Percentiles rank a stretch among this genome's conserved stretches.
These are phyloP conservation scores for Termitomyces sp. DNA, from an alignment of 768 basidiomycete species.

Conservation along the genomic window DNA sequence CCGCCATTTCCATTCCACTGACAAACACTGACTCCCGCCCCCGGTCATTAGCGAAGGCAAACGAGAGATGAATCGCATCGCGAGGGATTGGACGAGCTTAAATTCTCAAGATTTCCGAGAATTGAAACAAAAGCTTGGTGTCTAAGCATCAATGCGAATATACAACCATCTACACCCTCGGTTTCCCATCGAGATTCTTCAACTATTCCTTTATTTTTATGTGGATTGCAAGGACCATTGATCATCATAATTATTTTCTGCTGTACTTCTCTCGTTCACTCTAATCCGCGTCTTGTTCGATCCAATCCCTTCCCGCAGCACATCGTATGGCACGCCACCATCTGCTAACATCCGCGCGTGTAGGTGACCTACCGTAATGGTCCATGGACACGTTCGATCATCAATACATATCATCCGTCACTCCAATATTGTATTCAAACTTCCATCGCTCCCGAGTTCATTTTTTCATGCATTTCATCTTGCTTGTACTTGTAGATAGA, in stretches of 20 bases:
- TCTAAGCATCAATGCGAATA: constrained; percentile 28
- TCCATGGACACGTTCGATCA: constrained; percentile 6
- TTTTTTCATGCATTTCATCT: not conserved
- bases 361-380: constrained; percentile 2
- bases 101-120: constrained; percentile 47
- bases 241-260: constrained; percentile 2
- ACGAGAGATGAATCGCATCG: constrained; percentile 48
- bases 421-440: not conserved
- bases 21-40: constrained; percentile 5
- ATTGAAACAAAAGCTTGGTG: constrained; percentile 52
- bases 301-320: constrained; percentile 11
- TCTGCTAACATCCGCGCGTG: constrained; percentile 13
- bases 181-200: not conserved
- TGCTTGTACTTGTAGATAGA: constrained; percentile 8
- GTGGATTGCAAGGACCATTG: constrained; percentile 11
- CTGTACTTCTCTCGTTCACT: constrained; percentile 5
- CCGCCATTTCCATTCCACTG: constrained; percentile 4
- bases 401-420: constrained; percentile 6
- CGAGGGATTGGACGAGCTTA: constrained; percentile 45
- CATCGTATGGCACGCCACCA: constrained; percentile 15
- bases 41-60: constrained; percentile 44
- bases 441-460: not conserved
- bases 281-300: constrained; percentile 8
- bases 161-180: not conserved
- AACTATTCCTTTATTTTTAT: not conserved